A percentile compares a stretch with the other conserved stretches of the same genome.
phyloP scores from a whole-genome alignment of 345 rosid genomes.

The Corchorus olitorius region DNA sequence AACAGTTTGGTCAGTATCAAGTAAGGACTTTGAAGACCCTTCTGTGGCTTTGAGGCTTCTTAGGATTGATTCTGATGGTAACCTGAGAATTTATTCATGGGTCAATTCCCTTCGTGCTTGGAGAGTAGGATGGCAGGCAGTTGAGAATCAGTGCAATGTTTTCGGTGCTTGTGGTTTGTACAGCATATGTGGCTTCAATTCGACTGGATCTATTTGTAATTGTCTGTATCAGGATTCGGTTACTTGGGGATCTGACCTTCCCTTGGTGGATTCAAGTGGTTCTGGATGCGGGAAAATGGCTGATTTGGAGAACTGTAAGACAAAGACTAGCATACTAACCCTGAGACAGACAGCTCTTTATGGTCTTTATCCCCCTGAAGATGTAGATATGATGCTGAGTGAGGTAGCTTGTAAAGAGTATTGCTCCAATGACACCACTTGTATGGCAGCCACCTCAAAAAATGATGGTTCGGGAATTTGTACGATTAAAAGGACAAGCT shows the following conservation, averaged over 20 bases:
- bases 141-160: constrained; percentile 42
- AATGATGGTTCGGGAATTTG: constrained; percentile 44
- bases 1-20: constrained; percentile 28
- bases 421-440: constrained; percentile 37
- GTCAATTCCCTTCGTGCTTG: constrained; percentile 21
- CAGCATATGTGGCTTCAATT: constrained; percentile 36
- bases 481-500: constrained; percentile 35
- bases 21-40: constrained; percentile 35
- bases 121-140: constrained; percentile 47
- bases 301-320: constrained; percentile 39
- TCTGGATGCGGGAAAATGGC: constrained; percentile 36
- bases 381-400: constrained; percentile 35
- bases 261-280: constrained; percentile 23
- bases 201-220: constrained; percentile 33
- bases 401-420: constrained; percentile 40
- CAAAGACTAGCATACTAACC: constrained; percentile 33
- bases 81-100: constrained; percentile 45
- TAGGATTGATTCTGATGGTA: constrained; percentile 44
- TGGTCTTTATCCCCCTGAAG: constrained; percentile 39
- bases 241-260: constrained; percentile 21
- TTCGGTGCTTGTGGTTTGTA: constrained; percentile 48
- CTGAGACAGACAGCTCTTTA: constrained; percentile 33
- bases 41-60: constrained; percentile 36
- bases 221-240: constrained; percentile 28
- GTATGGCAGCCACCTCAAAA: constrained; percentile 39